phyloP scores from a whole-genome alignment of 768 basidiomycete genomes.

The Serendipita vermifera region DNA sequence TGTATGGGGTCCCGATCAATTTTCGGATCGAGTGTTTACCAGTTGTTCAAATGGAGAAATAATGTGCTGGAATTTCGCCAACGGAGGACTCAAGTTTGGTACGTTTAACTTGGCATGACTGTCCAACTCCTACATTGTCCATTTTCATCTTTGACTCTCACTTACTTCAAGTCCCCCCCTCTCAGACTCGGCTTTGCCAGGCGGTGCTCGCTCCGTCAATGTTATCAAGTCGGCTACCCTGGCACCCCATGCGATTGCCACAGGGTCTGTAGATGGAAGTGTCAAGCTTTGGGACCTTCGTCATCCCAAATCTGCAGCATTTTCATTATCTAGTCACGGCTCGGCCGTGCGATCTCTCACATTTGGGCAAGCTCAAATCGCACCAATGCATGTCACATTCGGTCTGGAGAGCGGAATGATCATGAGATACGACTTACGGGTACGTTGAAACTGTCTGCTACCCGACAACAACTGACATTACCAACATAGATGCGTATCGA shows the following conservation, averaged over 20 bases:
- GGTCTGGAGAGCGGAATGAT: slow-evolving; percentile 2
- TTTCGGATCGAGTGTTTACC: not conserved
- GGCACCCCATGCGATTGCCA: not conserved
- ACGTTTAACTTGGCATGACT: not conserved
- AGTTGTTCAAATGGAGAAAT: slow-evolving; percentile 4
- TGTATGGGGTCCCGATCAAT: slow-evolving; percentile 2
- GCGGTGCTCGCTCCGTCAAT: slow-evolving; percentile 1
- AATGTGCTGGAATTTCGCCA: not conserved
- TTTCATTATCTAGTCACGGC: not conserved
- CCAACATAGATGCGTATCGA: not conserved
- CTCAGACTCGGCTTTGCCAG: not conserved
- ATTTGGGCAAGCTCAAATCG: not conserved
- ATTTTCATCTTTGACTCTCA: not conserved
- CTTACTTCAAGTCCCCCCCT: not conserved
- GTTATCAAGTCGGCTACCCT: not conserved
- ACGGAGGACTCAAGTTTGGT: not conserved
- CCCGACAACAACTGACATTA: not conserved
- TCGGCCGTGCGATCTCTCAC: not conserved
- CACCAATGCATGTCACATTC: not conserved
- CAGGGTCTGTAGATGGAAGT: not conserved
- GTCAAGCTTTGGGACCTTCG: slow-evolving; percentile 4
- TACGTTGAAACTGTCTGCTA: not conserved
- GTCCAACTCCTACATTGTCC: not conserved
- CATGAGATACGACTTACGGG: not conserved
- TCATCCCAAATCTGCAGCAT: not conserved